Evolutionary conservation across 2,329 filamentous ascomycete genomes (phyloP).

Genomic region (Anisogramma anomala): DNA sequence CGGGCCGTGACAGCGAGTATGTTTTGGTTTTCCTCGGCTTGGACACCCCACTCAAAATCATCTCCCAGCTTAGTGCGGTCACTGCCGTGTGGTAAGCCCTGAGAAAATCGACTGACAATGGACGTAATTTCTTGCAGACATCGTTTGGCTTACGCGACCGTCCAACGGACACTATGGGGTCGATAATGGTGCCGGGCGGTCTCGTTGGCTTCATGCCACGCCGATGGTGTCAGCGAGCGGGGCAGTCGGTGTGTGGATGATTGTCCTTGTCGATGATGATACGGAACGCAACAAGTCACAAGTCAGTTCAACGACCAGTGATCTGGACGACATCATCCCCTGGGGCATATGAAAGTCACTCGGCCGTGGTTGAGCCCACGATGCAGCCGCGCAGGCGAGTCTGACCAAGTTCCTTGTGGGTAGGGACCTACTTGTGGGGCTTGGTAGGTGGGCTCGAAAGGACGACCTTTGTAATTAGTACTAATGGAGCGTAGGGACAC

Average conservation of each 20-base stretch:
- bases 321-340: no score
- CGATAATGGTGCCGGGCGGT: conserved; percentile 38
- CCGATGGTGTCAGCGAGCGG: conserved; percentile 56
- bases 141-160: conserved; percentile 43
- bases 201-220: conserved; percentile 70
- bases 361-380: no score
- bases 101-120: not conserved
- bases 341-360: no score
- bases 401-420: no score
- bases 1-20: conserved; percentile 64
- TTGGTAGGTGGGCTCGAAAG: no score
- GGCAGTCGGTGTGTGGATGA: conserved; percentile 66
- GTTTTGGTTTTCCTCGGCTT: conserved; percentile 25
- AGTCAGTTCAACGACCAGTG: no score
- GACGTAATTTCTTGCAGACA: not conserved
- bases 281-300: not conserved
- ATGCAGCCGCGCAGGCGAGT: no score
- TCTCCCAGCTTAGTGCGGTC: not conserved
- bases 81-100: not conserved
- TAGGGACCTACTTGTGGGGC: no score
- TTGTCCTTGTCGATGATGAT: conserved; percentile 62
- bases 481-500: no score
- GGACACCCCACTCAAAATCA: no score
- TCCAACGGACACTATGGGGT: conserved; percentile 18
- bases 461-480: no score